Conservation (phyloP, 1,139 yeast genomes). For the Magnusiomyces paraingens region DNA sequence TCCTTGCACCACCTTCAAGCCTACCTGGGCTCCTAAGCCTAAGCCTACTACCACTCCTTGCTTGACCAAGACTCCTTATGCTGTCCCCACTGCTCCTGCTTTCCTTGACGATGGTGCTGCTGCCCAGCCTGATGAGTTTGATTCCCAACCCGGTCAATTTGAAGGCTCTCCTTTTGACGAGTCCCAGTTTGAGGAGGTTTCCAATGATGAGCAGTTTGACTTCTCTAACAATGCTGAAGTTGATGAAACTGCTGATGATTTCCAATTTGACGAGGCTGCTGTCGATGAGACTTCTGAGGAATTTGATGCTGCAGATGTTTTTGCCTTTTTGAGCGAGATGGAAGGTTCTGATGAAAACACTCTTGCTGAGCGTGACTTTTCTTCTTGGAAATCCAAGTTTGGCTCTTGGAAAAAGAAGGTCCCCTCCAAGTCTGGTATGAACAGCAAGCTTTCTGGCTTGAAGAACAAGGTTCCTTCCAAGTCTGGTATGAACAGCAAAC, state of each 20-base stretch:
- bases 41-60: neutral
- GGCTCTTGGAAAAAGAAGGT: neutral
- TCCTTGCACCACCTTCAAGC: neutral
- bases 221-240: neutral
- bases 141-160: too few species aligned
- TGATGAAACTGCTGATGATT: neutral
- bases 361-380: neutral
- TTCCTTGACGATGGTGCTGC: too few species aligned
- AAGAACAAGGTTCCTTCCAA: neutral
- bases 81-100: too few species aligned
- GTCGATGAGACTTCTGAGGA: neutral
- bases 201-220: neutral
- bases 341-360: neutral
- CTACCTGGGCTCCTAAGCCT: neutral
- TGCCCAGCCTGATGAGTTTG: too few species aligned
- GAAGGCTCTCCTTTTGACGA: too few species aligned
- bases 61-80: neutral
- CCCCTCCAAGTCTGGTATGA: neutral
- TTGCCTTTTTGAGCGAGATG: neutral
- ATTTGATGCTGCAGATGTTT: neutral
- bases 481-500: neutral
- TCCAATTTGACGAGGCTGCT: neutral
- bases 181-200: too few species aligned
- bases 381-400: neutral
- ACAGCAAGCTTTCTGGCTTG: neutral